Base-by-base conservation (phyloP, 129 eudicot genomes). In the Ambrosia artemisiifolia region DNA sequence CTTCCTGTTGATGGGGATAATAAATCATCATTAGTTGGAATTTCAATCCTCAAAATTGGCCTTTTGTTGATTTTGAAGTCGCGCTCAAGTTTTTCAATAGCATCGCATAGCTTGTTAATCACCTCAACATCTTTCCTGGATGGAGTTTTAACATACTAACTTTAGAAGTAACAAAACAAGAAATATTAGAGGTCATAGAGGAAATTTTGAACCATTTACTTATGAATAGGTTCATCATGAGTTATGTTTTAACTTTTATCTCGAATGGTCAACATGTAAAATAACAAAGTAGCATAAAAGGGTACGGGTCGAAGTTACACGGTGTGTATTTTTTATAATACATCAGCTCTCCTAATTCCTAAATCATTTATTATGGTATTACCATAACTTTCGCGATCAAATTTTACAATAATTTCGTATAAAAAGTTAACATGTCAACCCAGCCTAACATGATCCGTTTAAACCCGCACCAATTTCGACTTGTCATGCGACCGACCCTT, bases 11-110 rank as follows among this genome's bases (percentile, higher is more conserved):
- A 9, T 32, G 88, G 62, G 60, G 75, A 64, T 16, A 74, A 46
- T 33, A 60, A 61, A 59, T 80, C 77, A 69, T 57, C 74, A 56
- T 35, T 42, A 46, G 68, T 78, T 44, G 84, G 74, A 11, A 65
- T 75, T 70, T 80, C 92, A 11, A 59, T 65, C 47, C 79, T 78
- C 57, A 88, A 69, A 61, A 18, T 38, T 42, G 91, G 97, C 65
- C 80, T 82, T 63, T 85, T 82, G 50, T 79, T 67, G 65, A 81
- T 78, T 19, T 88, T 84, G 34, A 82, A 91, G 28, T 81, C 86
- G 17, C 17, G 60, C 73, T 79, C 79, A 3, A 88, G 73, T 53
- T 83, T 81, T 53, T 75, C 83, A 17, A 91, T 75, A 33, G 75
- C 76, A 17, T 84, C 82, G 59, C 84, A 69, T 60, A 88, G 68